A percentile compares a stretch with the other conserved stretches of the same genome.
phyloP scores from a whole-genome alignment of 2,329 filamentous ascomycete species.

The Periconia digitata region DNA sequence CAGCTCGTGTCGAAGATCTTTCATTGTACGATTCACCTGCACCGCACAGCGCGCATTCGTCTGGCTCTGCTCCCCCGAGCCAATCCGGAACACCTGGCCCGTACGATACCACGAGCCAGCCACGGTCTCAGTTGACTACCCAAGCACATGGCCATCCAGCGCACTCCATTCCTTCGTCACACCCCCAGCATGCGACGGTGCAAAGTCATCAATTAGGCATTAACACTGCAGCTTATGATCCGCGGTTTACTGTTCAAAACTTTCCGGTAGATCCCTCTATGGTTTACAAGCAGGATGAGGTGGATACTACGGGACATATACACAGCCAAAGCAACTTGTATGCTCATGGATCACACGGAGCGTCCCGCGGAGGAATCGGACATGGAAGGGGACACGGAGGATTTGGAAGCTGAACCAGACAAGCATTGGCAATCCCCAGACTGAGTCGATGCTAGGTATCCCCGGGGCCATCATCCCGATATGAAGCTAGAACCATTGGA shows the following conservation, averaged over 20 bases:
- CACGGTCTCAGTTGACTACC: constrained; percentile 10
- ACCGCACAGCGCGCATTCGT: constrained; percentile 34
- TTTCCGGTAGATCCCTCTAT: constrained; percentile 39
- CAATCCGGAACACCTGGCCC: constrained; percentile 38
- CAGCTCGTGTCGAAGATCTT: constrained; percentile 38
- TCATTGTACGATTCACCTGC: constrained; percentile 36
- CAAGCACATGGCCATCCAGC: constrained; percentile 27
- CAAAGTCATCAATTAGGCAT: constrained; percentile 35
- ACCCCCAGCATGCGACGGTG: constrained; percentile 30
- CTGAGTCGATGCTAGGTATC: background rate
- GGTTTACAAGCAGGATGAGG: constrained; percentile 33
- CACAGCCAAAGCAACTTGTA: constrained; percentile 15
- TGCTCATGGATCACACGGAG: constrained; percentile 6
- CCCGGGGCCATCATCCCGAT: background rate
- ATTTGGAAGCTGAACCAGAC: constrained; percentile 16
- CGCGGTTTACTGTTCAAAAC: constrained; percentile 33
- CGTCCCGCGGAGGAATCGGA: constrained; percentile 11
- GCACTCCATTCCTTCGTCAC: constrained; percentile 28
- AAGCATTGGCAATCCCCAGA: background rate
- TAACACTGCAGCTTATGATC: constrained; percentile 33
- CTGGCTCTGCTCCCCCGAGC: constrained; percentile 33
- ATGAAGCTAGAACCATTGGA: background rate
- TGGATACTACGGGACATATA: constrained; percentile 13
- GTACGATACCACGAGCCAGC: constrained; percentile 28
- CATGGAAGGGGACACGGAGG: constrained; percentile 16